phyloP scores from a whole-genome alignment of 768 basidiomycete genomes.

The Dioszegia aurantiaca region DNA sequence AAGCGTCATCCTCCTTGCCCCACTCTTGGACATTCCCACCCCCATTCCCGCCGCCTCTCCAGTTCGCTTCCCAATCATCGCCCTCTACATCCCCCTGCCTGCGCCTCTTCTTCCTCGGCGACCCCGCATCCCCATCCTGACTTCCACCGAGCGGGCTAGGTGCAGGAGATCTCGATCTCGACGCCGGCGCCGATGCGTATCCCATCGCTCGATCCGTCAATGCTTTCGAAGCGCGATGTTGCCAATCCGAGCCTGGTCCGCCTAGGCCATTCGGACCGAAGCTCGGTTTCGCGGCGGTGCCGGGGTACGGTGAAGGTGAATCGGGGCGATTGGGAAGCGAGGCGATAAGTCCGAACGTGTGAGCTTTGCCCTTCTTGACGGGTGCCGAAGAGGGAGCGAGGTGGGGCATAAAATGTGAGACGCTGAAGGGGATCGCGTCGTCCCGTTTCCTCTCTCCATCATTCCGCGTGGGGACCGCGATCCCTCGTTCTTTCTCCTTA shows the following conservation, averaged over 20 bases:
- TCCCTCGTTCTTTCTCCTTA: constrained; percentile 1
- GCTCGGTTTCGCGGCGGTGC: not conserved
- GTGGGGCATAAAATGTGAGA: constrained; percentile 25
- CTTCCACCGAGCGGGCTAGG: constrained; percentile 9
- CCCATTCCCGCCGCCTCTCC: constrained; percentile 33
- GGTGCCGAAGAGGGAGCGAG: constrained; percentile 22
- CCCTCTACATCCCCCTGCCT: constrained; percentile 12
- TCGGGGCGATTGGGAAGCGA: constrained; percentile 15
- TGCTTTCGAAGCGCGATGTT: constrained; percentile 8
- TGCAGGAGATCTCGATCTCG: not conserved
- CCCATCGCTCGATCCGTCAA: constrained; percentile 2
- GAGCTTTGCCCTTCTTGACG: constrained; percentile 18
- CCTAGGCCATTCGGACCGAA: not conserved
- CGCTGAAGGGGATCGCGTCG: constrained; percentile 21
- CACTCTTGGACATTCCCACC: constrained; percentile 39
- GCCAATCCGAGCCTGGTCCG: not conserved
- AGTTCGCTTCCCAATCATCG: constrained; percentile 37
- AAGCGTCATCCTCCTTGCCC: constrained; percentile 32
- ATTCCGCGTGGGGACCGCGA: no score
- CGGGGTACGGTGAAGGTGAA: not conserved
- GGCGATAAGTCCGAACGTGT: constrained; percentile 24
- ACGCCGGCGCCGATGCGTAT: constrained; percentile 5
- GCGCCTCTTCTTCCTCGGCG: constrained; percentile 13
- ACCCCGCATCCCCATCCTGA: constrained; percentile 6
- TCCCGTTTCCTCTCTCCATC: not conserved